These are phyloP conservation scores for Boletus pseudo-olivaceus DNA, from an alignment of 768 basidiomycete species.

Conservation along the genomic window DNA sequence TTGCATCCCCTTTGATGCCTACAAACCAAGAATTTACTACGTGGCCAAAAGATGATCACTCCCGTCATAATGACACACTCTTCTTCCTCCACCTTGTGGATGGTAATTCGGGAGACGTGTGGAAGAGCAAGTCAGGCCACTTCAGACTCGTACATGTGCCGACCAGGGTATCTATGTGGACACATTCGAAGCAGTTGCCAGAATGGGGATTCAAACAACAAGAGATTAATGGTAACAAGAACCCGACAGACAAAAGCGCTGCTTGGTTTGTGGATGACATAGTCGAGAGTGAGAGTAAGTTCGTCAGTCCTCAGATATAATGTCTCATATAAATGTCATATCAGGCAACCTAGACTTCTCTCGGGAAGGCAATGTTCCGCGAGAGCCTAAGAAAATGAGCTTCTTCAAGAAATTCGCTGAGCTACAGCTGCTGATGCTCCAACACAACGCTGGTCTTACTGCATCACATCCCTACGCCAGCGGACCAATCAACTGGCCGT, in stretches of 20 bases:
- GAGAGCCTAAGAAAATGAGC: conserved; percentile 75
- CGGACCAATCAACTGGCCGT: conserved; percentile 97
- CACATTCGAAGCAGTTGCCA: conserved; percentile 77
- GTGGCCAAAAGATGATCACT: conserved; percentile 72
- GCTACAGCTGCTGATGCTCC: conserved; percentile 91
- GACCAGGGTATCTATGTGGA: conserved; percentile 94
- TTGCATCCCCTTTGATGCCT: conserved; percentile 93
- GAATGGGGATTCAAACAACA: conserved; percentile 98
- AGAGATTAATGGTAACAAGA: conserved; percentile 98
- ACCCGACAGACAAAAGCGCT: conserved; percentile 72
- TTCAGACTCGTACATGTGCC: conserved; percentile 87
- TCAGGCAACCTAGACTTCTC: conserved; percentile 52
- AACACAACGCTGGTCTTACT: conserved; percentile 98
- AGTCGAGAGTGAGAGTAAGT: conserved; percentile 66
- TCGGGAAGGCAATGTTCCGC: conserved; percentile 46
- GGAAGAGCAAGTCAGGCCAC: conserved; percentile 92
- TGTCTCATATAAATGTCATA: conserved; percentile 32
- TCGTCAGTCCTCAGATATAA: background rate
- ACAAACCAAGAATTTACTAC: conserved; percentile 99
- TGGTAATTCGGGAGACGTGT: conserved; percentile 72
- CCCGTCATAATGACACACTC: conserved; percentile 82
- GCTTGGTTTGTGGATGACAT: conserved; percentile 91
- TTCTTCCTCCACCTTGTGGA: conserved; percentile 77
- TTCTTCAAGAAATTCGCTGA: conserved; percentile 96
- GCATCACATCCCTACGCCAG: conserved; percentile 98